phyloP scores from a whole-genome alignment of 2,329 filamentous ascomycete species.

The Xylaria sp. region DNA sequence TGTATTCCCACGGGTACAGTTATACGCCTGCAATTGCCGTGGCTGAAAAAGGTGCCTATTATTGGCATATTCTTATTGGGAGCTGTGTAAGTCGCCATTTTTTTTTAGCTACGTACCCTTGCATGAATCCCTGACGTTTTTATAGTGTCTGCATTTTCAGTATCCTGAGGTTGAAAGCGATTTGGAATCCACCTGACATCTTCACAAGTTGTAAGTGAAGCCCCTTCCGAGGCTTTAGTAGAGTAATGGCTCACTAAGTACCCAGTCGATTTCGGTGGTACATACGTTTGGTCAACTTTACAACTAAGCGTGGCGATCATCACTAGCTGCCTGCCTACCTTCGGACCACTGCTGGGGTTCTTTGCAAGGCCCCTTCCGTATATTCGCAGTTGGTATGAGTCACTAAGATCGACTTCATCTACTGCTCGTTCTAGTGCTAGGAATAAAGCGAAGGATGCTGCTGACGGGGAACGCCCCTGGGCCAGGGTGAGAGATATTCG shows the following conservation, averaged over 20 bases:
- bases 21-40: slow-evolving; percentile 12
- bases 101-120: neutral
- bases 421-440: neutral
- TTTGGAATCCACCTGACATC: slow-evolving; percentile 28
- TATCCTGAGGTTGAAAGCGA: slow-evolving; percentile 28
- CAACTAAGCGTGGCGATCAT: slow-evolving; percentile 33
- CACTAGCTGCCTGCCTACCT: slow-evolving; percentile 33
- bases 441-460: neutral
- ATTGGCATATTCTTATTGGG: slow-evolving; percentile 26
- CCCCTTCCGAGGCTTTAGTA: too few species aligned
- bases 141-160: slow-evolving; percentile 31
- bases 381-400: slow-evolving; percentile 21
- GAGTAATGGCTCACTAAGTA: neutral
- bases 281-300: slow-evolving; percentile 17
- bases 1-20: slow-evolving; percentile 30
- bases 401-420: slow-evolving; percentile 7
- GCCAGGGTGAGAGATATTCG: neutral
- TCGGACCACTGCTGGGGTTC: slow-evolving; percentile 20
- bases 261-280: slow-evolving; percentile 27
- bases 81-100: slow-evolving; percentile 19
- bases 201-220: slow-evolving; percentile 18
- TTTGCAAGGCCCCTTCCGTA: slow-evolving; percentile 16
- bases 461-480: slow-evolving; percentile 8
- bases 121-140: neutral
- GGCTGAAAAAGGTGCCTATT: slow-evolving; percentile 23